phyloP scores from a whole-genome alignment of 2,329 filamentous ascomycete genomes.

The Apiospora koreana region DNA sequence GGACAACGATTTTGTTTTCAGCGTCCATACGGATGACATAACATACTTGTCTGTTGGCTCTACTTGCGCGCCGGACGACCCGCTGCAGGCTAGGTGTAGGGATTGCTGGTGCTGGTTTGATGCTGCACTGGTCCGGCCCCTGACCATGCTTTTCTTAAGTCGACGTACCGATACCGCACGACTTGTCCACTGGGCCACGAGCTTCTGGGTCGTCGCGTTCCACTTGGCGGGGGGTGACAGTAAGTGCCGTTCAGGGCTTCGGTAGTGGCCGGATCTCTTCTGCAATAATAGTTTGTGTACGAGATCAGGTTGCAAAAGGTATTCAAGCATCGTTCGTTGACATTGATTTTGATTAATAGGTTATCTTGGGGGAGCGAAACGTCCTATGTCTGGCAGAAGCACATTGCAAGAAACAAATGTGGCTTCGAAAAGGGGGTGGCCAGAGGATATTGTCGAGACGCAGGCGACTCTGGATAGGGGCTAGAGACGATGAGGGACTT shows the following conservation, averaged over 20 bases:
- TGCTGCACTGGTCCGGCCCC: background rate
- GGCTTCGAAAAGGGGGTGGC: background rate
- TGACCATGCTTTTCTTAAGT: background rate
- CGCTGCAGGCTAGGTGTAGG: background rate
- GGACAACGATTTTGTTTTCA: background rate
- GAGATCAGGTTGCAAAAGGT: constrained; percentile 7
- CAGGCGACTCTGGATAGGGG: background rate
- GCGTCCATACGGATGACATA: background rate
- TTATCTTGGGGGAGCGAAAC: constrained; percentile 2
- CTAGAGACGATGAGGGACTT: background rate
- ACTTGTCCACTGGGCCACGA: constrained; percentile 1
- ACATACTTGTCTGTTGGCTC: background rate
- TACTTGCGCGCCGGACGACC: background rate
- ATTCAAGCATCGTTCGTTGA: constrained; percentile 9
- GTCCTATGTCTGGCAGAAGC: constrained; percentile 10
- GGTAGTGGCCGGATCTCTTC: constrained; percentile 2
- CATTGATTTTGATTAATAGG: constrained; percentile 2
- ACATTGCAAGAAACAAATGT: background rate
- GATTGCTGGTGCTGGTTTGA: background rate
- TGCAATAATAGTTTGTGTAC: constrained; percentile 2
- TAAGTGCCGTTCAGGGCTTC: background rate
- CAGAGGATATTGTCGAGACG: background rate
- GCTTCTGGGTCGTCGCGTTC: constrained; percentile 6
- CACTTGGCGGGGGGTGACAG: background rate
- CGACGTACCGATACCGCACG: background rate